A percentile compares a stretch with the other conserved stretches of the same genome.
Conservation (phyloP, 1,284 basidiomycete genomes). For the Neolentinus lepideus region DNA sequence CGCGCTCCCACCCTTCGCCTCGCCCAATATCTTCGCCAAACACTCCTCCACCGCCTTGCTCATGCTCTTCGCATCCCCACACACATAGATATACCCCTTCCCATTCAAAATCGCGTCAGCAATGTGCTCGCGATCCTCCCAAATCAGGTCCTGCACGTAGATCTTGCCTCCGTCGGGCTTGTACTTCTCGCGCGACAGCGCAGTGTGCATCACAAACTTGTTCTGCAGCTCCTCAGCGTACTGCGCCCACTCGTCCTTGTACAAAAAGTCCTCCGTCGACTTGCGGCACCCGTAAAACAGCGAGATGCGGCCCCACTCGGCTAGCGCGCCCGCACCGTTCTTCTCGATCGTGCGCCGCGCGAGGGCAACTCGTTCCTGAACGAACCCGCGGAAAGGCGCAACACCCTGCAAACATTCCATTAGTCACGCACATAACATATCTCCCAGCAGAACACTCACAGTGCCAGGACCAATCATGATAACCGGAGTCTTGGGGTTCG, state of each 20-base stretch:
- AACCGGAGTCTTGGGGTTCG: slow-evolving; percentile 95
- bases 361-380: slow-evolving; percentile 95
- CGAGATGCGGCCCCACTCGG: slow-evolving; percentile 92
- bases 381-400: slow-evolving; percentile 96
- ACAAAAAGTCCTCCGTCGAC: slow-evolving; percentile 86
- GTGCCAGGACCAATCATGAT: slow-evolving; percentile 99
- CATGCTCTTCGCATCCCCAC: slow-evolving; percentile 97
- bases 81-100: slow-evolving; percentile 93
- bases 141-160: slow-evolving; percentile 96
- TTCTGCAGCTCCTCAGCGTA: slow-evolving; percentile 84
- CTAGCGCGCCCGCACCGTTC: slow-evolving; percentile 85
- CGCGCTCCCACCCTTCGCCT: slow-evolving; percentile 84
- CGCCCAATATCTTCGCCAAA: slow-evolving; percentile 81
- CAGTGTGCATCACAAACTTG: slow-evolving; percentile 84
- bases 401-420: slow-evolving; percentile 59
- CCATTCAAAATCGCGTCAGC: slow-evolving; percentile 87
- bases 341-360: slow-evolving; percentile 92
- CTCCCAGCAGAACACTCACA: slow-evolving; percentile 40
- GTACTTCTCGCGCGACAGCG: slow-evolving; percentile 85
- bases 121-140: slow-evolving; percentile 76
- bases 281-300: slow-evolving; percentile 96
- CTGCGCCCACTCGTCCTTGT: slow-evolving; percentile 91
- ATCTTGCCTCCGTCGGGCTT: slow-evolving; percentile 92
- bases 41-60: slow-evolving; percentile 89
- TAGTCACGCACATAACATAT: background rate